Evolutionary conservation across 108 stramenopile species (phyloP).

Genomic region (Mediolabrus comicus): DNA sequence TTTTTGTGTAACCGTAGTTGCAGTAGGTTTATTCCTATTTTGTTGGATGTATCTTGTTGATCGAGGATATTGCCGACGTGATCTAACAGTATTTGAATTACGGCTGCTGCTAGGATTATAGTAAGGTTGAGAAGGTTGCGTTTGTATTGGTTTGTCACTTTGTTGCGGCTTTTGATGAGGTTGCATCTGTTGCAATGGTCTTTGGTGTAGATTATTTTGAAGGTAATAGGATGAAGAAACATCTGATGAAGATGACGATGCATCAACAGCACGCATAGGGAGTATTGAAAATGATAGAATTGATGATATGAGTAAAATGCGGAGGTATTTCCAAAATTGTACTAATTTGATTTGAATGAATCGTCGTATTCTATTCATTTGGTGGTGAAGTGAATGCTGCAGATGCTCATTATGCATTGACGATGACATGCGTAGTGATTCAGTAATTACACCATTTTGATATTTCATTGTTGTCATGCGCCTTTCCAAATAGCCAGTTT

Average conservation of each 20-base stretch:
- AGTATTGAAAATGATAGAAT: neutral
- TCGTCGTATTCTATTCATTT: neutral
- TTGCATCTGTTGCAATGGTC: neutral
- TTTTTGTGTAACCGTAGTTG: neutral
- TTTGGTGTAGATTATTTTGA: neutral
- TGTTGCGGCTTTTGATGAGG: neutral
- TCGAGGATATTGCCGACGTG: neutral
- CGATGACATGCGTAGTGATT: neutral
- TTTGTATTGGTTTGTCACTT: slow-evolving; percentile 13
- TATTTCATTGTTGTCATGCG: too few relatives aligned
- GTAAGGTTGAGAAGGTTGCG: slow-evolving; percentile 4
- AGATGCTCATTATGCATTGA: neutral
- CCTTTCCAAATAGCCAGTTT: too few relatives aligned
- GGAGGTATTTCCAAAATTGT: neutral
- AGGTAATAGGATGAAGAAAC: slow-evolving; percentile 7
- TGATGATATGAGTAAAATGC: neutral
- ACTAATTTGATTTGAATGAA: neutral
- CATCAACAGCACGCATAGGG: too few relatives aligned
- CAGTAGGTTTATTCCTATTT: neutral
- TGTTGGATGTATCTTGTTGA: neutral
- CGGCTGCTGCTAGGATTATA: too few relatives aligned
- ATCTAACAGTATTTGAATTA: neutral
- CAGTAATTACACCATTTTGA: neutral
- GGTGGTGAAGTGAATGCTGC: neutral
- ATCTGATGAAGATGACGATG: neutral